These are phyloP conservation scores for Rauvolfia tetraphylla DNA, from an alignment of 257 asterid species.

Conservation along the genomic window DNA sequence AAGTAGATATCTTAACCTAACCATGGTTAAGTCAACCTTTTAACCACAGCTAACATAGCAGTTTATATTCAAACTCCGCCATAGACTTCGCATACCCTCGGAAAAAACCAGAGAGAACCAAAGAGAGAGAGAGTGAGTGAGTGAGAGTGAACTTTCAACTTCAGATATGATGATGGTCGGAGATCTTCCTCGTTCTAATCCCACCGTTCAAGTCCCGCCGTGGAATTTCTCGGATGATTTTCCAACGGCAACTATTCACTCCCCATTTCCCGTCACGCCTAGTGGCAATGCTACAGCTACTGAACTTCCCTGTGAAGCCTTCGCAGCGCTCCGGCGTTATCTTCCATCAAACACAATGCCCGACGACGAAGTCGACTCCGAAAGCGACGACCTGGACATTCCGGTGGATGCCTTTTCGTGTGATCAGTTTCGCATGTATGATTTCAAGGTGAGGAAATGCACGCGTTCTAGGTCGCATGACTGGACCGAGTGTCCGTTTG, in stretches of 20 bases:
- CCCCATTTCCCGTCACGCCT: conserved; percentile 26
- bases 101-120: not conserved
- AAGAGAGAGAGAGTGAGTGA: no score
- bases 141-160: not conserved
- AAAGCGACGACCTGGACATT: conserved; percentile 47
- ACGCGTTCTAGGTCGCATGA: conserved; percentile 73
- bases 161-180: conserved; percentile 42
- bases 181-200: conserved; percentile 44
- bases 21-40: conserved; percentile 25
- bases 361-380: conserved; percentile 33
- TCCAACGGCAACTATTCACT: conserved; percentile 45
- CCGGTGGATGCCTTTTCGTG: conserved; percentile 77
- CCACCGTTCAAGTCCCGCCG: conserved; percentile 65
- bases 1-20: conserved; percentile 36
- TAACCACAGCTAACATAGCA: conserved; percentile 42
- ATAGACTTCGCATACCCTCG: not conserved
- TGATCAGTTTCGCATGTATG: conserved; percentile 82
- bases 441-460: conserved; percentile 75
- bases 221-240: conserved; percentile 52
- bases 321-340: conserved; percentile 60
- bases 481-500: conserved; percentile 94
- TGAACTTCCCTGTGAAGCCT: conserved; percentile 27
- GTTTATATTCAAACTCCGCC: conserved; percentile 38
- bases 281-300: conserved; percentile 17
- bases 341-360: conserved; percentile 48